These are phyloP conservation scores for Cryphonectria nitschkei DNA, from an alignment of 2,329 filamentous ascomycete species.

Conservation along the genomic window DNA sequence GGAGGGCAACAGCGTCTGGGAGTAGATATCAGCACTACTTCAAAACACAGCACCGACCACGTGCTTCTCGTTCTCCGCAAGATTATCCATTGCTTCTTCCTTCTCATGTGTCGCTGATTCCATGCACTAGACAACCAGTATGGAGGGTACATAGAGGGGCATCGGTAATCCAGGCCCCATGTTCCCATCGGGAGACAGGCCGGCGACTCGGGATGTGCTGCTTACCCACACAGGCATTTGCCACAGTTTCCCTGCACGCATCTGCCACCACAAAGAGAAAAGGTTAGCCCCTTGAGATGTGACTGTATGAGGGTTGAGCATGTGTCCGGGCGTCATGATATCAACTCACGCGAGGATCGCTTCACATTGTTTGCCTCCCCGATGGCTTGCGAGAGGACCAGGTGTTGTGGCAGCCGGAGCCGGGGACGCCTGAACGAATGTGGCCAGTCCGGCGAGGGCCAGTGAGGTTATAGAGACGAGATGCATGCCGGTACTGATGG, in stretches of 20 bases:
- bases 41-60: background rate
- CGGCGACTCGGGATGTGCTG: background rate
- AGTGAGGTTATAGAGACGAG: background rate
- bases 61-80: background rate
- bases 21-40: background rate
- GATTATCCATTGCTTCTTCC: too few species aligned
- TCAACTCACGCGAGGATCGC: background rate
- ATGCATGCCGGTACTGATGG: background rate
- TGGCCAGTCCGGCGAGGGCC: background rate
- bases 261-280: background rate
- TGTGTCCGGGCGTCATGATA: background rate
- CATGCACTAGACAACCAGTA: background rate
- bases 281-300: background rate
- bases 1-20: slow-evolving; percentile 4
- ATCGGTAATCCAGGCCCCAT: background rate
- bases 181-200: background rate
- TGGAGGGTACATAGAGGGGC: too few species aligned
- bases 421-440: background rate
- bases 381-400: background rate
- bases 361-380: background rate
- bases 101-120: background rate
- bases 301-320: background rate
- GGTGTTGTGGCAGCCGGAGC: background rate
- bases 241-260: background rate
- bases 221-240: background rate